These are phyloP conservation scores for Aspergillus latus DNA, from an alignment of 2,329 filamentous ascomycete genomes.

Conservation along the genomic window DNA sequence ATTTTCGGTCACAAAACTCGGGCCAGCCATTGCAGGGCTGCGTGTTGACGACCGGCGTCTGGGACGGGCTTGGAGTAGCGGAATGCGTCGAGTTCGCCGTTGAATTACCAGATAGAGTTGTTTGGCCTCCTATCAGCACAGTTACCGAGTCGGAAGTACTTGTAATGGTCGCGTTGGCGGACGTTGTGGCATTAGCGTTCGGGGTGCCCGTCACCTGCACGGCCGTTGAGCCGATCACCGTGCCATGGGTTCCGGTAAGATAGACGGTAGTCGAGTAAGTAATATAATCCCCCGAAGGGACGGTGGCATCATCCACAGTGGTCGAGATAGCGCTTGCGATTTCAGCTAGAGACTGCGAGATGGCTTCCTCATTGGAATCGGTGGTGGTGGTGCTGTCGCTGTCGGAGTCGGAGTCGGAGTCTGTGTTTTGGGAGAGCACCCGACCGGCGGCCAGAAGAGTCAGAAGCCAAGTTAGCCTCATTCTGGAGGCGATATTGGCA, in stretches of 20 bases:
- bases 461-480: slow-evolving; percentile 17
- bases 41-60: slow-evolving; percentile 60
- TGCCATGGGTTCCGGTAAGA: slow-evolving; percentile 17
- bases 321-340: slow-evolving; percentile 26
- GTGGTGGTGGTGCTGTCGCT: not conserved
- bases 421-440: slow-evolving; percentile 10
- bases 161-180: slow-evolving; percentile 32
- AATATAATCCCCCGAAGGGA: slow-evolving; percentile 42
- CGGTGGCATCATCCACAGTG: slow-evolving; percentile 26
- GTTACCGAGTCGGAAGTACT: slow-evolving; percentile 40
- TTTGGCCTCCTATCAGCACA: slow-evolving; percentile 41
- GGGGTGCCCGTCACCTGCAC: slow-evolving; percentile 28
- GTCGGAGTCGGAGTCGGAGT: not conserved
- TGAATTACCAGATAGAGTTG: slow-evolving; percentile 51
- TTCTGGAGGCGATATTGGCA: slow-evolving; percentile 1
- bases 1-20: slow-evolving; percentile 73
- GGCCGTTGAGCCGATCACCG: slow-evolving; percentile 25
- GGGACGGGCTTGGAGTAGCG: slow-evolving; percentile 44
- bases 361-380: slow-evolving; percentile 9
- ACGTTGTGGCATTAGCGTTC: not conserved
- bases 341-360: slow-evolving; percentile 20
- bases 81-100: slow-evolving; percentile 50
- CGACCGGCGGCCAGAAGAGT: slow-evolving; percentile 15
- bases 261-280: slow-evolving; percentile 40
- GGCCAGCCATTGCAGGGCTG: slow-evolving; percentile 76